A percentile compares a stretch with the other conserved stretches of the same genome.
Conservation (phyloP, 495 filamentous ascomycete species). For the Aspergillus incahuasiensis region DNA sequence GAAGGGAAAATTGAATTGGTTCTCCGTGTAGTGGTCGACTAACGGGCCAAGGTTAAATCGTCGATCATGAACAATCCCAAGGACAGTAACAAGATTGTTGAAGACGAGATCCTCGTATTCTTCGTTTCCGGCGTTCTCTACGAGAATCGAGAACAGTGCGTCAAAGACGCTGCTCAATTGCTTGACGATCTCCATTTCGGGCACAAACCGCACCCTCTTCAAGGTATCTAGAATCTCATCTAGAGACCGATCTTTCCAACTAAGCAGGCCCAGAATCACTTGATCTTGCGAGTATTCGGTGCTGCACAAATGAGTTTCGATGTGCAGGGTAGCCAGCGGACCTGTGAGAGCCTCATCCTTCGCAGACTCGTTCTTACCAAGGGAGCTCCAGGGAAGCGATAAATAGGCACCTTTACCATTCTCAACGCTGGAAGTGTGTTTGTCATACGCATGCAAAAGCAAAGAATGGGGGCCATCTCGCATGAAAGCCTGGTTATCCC, state of each 20-base stretch:
- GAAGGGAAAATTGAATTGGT: conserved; percentile 87
- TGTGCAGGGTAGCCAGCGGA: conserved; percentile 65
- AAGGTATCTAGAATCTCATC: conserved; percentile 68
- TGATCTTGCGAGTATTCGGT: conserved; percentile 94
- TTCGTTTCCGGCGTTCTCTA: conserved; percentile 82
- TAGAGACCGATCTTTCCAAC: conserved; percentile 73
- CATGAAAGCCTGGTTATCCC: conserved; percentile 88
- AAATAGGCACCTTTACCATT: conserved; percentile 77
- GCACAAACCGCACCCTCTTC: conserved; percentile 82
- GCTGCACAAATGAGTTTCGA: conserved; percentile 91
- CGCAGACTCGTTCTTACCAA: conserved; percentile 57
- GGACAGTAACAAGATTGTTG: conserved; percentile 77
- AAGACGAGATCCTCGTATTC: conserved; percentile 93
- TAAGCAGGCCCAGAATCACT: conserved; percentile 73
- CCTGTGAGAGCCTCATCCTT: conserved; percentile 73
- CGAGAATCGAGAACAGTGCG: conserved; percentile 83
- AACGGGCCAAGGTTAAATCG: conserved; percentile 86
- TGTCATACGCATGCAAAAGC: conserved; percentile 84
- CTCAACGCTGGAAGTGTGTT: conserved; percentile 62
- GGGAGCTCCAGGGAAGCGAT: conserved; percentile 69
- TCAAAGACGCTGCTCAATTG: conserved; percentile 86
- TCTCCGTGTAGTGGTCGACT: conserved; percentile 88
- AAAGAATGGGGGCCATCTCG: conserved; percentile 79
- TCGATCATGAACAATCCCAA: conserved; percentile 92
- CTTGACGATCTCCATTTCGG: conserved; percentile 97